Percentiles rank a stretch among this genome's conserved stretches.
These are phyloP conservation scores for Yarrowia sp. DNA, from an alignment of 805 yeast genomes.

Conservation along the genomic window DNA sequence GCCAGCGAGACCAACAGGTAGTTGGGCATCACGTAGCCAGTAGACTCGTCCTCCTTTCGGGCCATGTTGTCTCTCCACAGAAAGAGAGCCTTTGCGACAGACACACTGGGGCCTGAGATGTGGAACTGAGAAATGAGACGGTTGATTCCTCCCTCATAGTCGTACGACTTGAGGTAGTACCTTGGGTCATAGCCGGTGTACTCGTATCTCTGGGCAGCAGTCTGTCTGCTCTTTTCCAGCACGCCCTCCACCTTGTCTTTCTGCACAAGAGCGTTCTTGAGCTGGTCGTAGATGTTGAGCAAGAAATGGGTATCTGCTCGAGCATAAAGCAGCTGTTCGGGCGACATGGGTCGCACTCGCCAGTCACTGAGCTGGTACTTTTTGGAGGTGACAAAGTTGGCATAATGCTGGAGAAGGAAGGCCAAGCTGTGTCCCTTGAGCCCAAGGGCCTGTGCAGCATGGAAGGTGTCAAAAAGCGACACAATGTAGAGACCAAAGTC, in stretches of 20 bases:
- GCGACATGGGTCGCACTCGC: conserved; percentile 85
- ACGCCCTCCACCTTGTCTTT: conserved; percentile 58
- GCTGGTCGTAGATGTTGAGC: conserved; percentile 75
- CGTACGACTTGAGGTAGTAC: conserved; percentile 28
- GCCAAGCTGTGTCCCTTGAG: conserved; percentile 86
- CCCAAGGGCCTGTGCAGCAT: conserved; percentile 82
- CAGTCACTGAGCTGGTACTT: conserved; percentile 97
- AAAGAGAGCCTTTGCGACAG: conserved; percentile 64
- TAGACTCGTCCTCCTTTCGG: conserved; percentile 80
- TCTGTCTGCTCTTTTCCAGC: conserved; percentile 74
- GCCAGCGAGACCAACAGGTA: conserved; percentile 72
- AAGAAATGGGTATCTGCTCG: conserved; percentile 94
- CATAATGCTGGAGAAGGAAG: conserved; percentile 77
- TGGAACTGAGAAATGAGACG: conserved; percentile 43
- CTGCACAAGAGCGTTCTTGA: conserved; percentile 67
- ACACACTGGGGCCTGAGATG: conserved; percentile 23
- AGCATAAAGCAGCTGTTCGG: conserved; percentile 83
- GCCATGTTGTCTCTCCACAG: conserved; percentile 87
- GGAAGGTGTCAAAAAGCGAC: conserved; percentile 88
- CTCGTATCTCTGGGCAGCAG: conserved; percentile 83
- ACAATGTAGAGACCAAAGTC: conserved; percentile 93
- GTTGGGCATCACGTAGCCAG: conserved; percentile 82
- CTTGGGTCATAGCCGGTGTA: conserved; percentile 68
- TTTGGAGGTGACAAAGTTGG: conserved; percentile 85
- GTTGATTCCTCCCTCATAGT: conserved; percentile 37